These are phyloP conservation scores for Xylaria intraflava DNA, from an alignment of 495 filamentous ascomycete species.

Conservation along the genomic window DNA sequence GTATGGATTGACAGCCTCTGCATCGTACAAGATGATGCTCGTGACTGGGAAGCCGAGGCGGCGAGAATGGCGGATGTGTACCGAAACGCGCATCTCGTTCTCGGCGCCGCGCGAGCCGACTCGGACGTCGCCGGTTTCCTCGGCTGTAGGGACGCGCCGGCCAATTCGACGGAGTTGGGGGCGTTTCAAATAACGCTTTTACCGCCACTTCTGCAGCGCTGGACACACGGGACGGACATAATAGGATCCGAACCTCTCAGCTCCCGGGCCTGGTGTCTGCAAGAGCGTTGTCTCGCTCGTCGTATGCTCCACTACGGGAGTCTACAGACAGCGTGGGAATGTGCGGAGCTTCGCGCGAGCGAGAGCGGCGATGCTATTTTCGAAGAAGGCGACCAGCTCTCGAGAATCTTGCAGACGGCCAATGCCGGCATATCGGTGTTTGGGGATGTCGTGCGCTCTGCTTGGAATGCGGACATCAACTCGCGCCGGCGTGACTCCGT, in stretches of 20 bases:
- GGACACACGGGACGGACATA: background rate
- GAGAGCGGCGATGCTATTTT: constrained; percentile 16
- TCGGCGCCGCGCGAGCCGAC: constrained; percentile 11
- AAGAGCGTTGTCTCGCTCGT: constrained; percentile 27
- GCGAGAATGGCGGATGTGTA: constrained; percentile 36
- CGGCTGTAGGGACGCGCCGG: background rate
- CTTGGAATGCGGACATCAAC: constrained; percentile 6
- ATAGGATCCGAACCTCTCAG: constrained; percentile 21
- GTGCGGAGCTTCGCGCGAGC: constrained; percentile 12
- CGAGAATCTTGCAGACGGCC: constrained; percentile 8
- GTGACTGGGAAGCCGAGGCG: constrained; percentile 37
- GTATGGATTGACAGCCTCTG: constrained; percentile 44
- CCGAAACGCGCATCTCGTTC: constrained; percentile 25
- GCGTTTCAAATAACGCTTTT: constrained; percentile 2
- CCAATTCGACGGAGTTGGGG: background rate
- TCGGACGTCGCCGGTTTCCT: constrained; percentile 20
- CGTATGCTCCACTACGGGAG: constrained; percentile 22
- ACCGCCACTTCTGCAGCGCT: background rate
- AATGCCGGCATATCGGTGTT: background rate
- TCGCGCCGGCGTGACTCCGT: background rate
- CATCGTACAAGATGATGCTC: constrained; percentile 36
- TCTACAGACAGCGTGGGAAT: constrained; percentile 28
- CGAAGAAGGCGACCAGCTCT: constrained; percentile 6
- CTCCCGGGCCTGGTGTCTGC: constrained; percentile 31
- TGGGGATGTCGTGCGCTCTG: background rate